Evolutionary conservation across 495 filamentous ascomycete genomes (phyloP).

Genomic region (Aspergillus avenaceus): DNA sequence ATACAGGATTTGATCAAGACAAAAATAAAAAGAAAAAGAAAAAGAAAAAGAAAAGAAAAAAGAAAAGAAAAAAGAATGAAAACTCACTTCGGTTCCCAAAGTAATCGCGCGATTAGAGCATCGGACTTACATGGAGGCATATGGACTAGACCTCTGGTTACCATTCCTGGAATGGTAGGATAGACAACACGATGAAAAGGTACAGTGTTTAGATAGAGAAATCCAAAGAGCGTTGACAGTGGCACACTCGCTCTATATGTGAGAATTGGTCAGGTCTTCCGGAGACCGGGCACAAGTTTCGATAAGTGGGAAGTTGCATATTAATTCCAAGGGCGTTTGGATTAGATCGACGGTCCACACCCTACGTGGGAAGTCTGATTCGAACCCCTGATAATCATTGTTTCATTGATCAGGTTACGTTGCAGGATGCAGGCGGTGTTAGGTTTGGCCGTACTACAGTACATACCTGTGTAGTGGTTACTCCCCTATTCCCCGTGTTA

Average conservation of each 20-base stretch:
- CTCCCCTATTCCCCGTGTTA: too few species aligned
- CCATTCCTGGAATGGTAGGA: not conserved
- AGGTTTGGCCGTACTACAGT: not conserved
- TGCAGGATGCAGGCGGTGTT: not conserved
- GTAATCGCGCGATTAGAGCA: constrained; percentile 26
- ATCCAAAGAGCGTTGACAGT: not conserved
- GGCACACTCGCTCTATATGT: not conserved
- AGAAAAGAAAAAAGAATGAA: not conserved
- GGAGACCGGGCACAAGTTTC: not conserved
- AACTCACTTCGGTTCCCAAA: constrained; percentile 38
- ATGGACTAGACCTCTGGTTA: too few species aligned
- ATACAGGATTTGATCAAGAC: not conserved
- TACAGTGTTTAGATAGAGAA: not conserved
- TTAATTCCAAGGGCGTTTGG: not conserved
- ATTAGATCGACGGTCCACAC: not conserved
- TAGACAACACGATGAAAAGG: not conserved
- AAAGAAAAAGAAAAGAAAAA: too few species aligned
- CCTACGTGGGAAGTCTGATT: not conserved
- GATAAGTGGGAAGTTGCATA: constrained; percentile 8
- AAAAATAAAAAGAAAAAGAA: too few species aligned
- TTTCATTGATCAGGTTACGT: not conserved
- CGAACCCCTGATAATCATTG: not conserved
- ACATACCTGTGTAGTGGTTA: too few species aligned
- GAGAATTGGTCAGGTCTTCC: not conserved
- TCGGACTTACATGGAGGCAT: constrained; percentile 16